A percentile compares a stretch with the other conserved stretches of the same genome.
Evolutionary conservation across 1,284 basidiomycete genomes (phyloP).

Genomic region (Trametes pubescens): DNA sequence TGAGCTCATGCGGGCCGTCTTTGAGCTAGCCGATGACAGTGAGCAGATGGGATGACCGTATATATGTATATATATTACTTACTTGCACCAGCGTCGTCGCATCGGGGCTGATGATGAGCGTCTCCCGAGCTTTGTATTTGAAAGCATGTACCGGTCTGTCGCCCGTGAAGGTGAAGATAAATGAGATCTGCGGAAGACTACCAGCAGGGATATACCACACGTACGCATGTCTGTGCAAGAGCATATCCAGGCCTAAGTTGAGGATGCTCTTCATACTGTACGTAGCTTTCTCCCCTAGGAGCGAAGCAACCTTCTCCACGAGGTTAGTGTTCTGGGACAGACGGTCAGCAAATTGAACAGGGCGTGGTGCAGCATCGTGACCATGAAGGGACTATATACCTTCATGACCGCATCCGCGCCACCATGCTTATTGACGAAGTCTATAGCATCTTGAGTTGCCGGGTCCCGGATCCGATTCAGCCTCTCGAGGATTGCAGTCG

Average conservation of each 20-base stretch:
- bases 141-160: constrained; percentile 1
- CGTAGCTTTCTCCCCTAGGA: constrained; percentile 15
- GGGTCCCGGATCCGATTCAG: not conserved
- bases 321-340: constrained; percentile 4
- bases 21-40: not conserved
- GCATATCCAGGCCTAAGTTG: constrained; percentile 5
- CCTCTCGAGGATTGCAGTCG: not conserved
- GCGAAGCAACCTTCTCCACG: constrained; percentile 5
- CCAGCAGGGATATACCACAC: not conserved
- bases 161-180: not conserved
- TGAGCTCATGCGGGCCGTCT: constrained; percentile 16
- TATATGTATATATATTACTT: not conserved
- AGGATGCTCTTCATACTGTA: constrained; percentile 12
- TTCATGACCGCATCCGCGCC: constrained; percentile 10
- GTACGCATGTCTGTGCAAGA: constrained; percentile 15
- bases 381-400: not conserved
- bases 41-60: not conserved
- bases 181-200: not conserved
- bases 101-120: too few relatives aligned
- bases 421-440: not conserved
- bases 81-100: too few relatives aligned
- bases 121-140: too few relatives aligned
- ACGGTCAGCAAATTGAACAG: not conserved
- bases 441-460: constrained; percentile 3
- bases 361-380: too few relatives aligned